Percentiles rank a stretch among this genome's conserved stretches.
Evolutionary conservation across 108 stramenopile genomes (phyloP).

Genomic region (Seminavis robusta): DNA sequence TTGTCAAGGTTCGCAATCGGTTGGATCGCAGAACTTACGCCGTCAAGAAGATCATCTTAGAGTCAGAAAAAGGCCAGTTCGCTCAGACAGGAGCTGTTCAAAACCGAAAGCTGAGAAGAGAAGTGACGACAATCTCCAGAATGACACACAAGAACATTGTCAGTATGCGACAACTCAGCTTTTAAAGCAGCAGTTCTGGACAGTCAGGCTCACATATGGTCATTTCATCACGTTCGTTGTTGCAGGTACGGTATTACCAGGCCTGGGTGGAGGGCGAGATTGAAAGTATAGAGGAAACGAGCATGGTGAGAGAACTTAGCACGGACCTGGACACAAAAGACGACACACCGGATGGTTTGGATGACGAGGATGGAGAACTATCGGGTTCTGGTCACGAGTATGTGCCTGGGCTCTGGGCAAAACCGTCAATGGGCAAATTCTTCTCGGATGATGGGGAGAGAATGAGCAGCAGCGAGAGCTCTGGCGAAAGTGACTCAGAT

Average conservation of each 20-base stretch:
- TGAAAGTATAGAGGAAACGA: slow-evolving; percentile 2
- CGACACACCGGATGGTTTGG: slow-evolving; percentile 1
- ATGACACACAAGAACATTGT: slow-evolving; percentile 85
- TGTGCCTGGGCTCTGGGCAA: slow-evolving; percentile 9
- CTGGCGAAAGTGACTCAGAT: background rate
- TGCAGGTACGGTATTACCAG: slow-evolving; percentile 82
- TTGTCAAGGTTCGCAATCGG: slow-evolving; percentile 76
- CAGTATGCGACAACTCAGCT: too few relatives aligned
- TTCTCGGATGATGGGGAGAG: slow-evolving; percentile 3
- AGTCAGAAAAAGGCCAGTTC: slow-evolving; percentile 43
- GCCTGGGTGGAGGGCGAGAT: slow-evolving; percentile 57
- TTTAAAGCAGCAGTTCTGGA: too few relatives aligned
- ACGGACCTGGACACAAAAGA: slow-evolving; percentile 3
- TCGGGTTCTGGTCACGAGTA: background rate
- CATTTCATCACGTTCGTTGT: too few relatives aligned
- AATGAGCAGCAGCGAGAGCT: background rate
- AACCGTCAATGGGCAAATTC: slow-evolving; percentile 24
- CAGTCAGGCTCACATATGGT: too few relatives aligned
- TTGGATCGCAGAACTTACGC: slow-evolving; percentile 78
- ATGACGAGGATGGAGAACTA: slow-evolving; percentile 10
- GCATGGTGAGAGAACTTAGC: slow-evolving; percentile 1
- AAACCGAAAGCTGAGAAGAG: slow-evolving; percentile 73
- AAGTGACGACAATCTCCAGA: slow-evolving; percentile 80
- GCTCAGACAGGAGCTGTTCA: slow-evolving; percentile 48
- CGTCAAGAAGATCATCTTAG: slow-evolving; percentile 72